Conservation (phyloP, 768 basidiomycete genomes). For the Tylopilus plumbeoviolaceoides region DNA sequence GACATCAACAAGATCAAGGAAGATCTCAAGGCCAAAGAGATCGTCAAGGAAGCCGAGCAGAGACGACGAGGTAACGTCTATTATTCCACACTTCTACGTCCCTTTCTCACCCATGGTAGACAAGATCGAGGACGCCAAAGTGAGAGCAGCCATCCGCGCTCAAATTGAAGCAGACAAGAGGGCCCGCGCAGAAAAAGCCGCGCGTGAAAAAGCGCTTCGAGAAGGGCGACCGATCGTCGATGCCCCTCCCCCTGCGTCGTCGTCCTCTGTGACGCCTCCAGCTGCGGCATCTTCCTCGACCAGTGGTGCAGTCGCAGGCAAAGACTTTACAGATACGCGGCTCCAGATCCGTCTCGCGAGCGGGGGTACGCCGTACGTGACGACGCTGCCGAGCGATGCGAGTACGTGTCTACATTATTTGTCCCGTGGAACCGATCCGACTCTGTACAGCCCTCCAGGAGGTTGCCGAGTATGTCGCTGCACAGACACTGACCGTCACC, state of each 20-base stretch:
- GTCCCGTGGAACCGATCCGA: background rate
- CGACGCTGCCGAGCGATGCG: constrained; percentile 73
- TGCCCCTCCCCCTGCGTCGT: constrained; percentile 26
- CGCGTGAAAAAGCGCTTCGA: constrained; percentile 86
- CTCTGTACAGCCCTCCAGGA: constrained; percentile 62
- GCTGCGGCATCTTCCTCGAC: constrained; percentile 28
- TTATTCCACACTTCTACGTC: too few species aligned
- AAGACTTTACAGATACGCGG: constrained; percentile 83
- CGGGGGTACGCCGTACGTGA: constrained; percentile 75
- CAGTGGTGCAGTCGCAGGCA: constrained; percentile 45
- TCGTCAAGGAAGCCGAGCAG: constrained; percentile 77
- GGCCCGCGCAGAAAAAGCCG: constrained; percentile 81
- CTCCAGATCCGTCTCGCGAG: constrained; percentile 85
- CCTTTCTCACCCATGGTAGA: constrained; percentile 42
- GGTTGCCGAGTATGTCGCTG: constrained; percentile 85
- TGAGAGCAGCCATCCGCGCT: constrained; percentile 81
- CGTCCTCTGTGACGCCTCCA: constrained; percentile 20
- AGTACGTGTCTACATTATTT: constrained; percentile 42
- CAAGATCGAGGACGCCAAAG: constrained; percentile 85
- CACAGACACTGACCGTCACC: constrained; percentile 62
- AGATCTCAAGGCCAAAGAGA: constrained; percentile 72
- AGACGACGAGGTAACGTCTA: constrained; percentile 61
- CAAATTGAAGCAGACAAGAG: constrained; percentile 95
- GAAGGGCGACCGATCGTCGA: constrained; percentile 60
- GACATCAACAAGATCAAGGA: constrained; percentile 73